Base-by-base conservation (phyloP, 805 yeast species). In the Metschnikowia gelsemii region DNA sequence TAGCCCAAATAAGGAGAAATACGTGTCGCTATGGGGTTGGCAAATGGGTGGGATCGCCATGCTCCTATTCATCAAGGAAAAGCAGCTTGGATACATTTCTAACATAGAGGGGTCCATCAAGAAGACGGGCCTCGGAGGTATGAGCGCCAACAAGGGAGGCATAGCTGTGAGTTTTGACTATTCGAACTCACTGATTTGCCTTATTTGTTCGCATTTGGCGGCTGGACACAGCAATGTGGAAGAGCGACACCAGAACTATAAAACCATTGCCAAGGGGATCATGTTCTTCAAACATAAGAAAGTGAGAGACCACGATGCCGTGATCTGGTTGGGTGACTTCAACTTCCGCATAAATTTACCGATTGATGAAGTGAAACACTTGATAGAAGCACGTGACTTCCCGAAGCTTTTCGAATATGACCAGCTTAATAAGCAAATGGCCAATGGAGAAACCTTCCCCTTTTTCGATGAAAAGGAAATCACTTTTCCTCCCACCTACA, bases 71-170 rank as follows among this genome's bases (percentile, higher is more conserved):
- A 77, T 82, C 4, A 78, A 78, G 45, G 78, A 77, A 30, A 60
- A 69, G 1, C 76, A 78, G 42, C 56, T 76, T 4, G 64, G 71
- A 8, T 68, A 74, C 35, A 73, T 89, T 24, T 72, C 78, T 30
- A 75, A 79, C 35, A 71, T 89, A 20, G 85, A 81, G 52, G 81
- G 90, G 1, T 76, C 84, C 25, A 76, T 81, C 27, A 90, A 87
- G 52, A 91, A 91, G 55, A 90, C 98, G 0, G 99, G 99, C 0
- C 73, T 91, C 37, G 95, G 96, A 23, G 99, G 99, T 5, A 81
- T 89, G 64, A 82, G 95, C 42, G 80, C 80, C 8, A 82, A 81
- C 53, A 82, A 87, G 59, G 96, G 96, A 3, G 95, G 87, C 2
- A 78, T 86, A 32, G 82, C 85, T 0, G 78, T 84, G 2, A 76